These are phyloP conservation scores for Emericellopsis atlantica DNA, from an alignment of 2,329 filamentous ascomycete genomes.

Conservation along the genomic window DNA sequence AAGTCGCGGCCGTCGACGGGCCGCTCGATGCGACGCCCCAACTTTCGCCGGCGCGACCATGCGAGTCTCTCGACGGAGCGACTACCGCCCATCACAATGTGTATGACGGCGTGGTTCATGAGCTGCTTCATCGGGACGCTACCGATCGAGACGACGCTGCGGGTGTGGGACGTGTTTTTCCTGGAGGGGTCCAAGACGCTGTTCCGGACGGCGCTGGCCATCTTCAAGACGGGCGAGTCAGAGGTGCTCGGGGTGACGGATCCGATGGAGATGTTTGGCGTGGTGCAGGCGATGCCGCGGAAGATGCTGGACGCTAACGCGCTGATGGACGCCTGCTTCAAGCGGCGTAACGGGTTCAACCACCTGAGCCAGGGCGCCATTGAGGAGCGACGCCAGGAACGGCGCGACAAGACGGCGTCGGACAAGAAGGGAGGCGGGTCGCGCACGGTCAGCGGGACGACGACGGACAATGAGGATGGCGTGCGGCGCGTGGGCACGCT, in stretches of 20 bases:
- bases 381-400: conserved; percentile 60
- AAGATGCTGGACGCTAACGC: conserved; percentile 69
- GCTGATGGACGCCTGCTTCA: conserved; percentile 74
- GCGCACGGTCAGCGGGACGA: conserved; percentile 16
- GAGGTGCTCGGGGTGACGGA: conserved; percentile 72
- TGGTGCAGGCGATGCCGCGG: conserved; percentile 79
- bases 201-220: conserved; percentile 79
- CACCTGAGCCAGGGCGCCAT: conserved; percentile 73
- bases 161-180: conserved; percentile 93
- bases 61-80: conserved; percentile 32
- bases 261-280: conserved; percentile 91
- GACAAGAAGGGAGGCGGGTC: conserved; percentile 14
- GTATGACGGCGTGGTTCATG: conserved; percentile 97
- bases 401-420: conserved; percentile 40
- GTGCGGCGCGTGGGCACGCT: conserved; percentile 29
- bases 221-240: conserved; percentile 78
- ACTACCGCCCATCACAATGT: conserved; percentile 81
- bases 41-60: conserved; percentile 24
- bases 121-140: conserved; percentile 88
- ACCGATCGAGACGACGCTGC: conserved; percentile 80
- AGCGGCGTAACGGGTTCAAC: conserved; percentile 66
- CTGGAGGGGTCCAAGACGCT: conserved; percentile 91
- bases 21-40: conserved; percentile 20
- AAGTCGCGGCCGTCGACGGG: conserved; percentile 17
- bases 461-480: conserved; percentile 15